Evolutionary conservation across 2,329 filamentous ascomycete genomes (phyloP).

Genomic region (Cryphonectria parasitica): DNA sequence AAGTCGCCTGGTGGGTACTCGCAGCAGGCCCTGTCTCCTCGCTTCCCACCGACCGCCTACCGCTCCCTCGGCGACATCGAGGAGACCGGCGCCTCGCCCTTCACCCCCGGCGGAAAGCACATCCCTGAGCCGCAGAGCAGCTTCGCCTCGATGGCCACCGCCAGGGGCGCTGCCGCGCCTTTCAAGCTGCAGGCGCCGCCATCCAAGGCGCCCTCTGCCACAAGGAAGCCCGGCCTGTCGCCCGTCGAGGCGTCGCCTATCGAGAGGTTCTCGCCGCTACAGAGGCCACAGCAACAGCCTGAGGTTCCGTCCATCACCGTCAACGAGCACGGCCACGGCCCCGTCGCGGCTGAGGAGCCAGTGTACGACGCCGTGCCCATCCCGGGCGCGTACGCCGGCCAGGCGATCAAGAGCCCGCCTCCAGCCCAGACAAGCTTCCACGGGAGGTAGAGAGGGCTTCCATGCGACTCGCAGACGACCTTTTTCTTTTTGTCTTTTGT

Average conservation of each 20-base stretch:
- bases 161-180: constrained; percentile 46
- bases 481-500: constrained; percentile 28
- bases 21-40: constrained; percentile 61
- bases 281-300: constrained; percentile 37
- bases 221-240: constrained; percentile 65
- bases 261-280: constrained; percentile 29
- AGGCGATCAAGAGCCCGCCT: constrained; percentile 56
- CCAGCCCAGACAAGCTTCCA: constrained; percentile 50
- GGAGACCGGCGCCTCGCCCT: constrained; percentile 43
- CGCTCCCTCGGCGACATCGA: constrained; percentile 45
- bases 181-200: constrained; percentile 91
- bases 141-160: constrained; percentile 51
- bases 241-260: constrained; percentile 44
- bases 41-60: constrained; percentile 61
- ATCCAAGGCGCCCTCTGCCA: constrained; percentile 74
- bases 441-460: constrained; percentile 29
- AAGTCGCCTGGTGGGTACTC: constrained; percentile 45
- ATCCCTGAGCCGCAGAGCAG: constrained; percentile 67
- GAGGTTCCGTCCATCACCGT: constrained; percentile 47
- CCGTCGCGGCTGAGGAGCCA: constrained; percentile 76
- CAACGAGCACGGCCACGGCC: constrained; percentile 62
- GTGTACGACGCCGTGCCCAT: constrained; percentile 87
- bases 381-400: constrained; percentile 76
- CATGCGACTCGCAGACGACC: not conserved
- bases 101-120: constrained; percentile 56